These are phyloP conservation scores for Vaucheria bursata DNA, from an alignment of 352 stramenopile genomes.

Conservation along the genomic window DNA sequence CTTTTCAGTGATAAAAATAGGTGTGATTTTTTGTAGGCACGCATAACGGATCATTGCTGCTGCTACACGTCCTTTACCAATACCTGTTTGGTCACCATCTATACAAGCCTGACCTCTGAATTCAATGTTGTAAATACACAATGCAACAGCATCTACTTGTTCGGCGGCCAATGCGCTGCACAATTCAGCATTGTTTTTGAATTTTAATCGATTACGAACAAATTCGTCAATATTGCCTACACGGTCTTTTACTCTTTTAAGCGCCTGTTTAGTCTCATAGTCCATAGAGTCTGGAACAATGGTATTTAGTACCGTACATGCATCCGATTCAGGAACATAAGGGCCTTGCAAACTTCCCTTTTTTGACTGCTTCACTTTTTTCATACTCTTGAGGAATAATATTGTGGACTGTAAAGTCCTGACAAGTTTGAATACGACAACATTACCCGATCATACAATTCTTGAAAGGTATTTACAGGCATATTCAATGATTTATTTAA, in stretches of 20 bases:
- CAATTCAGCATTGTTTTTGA: neutral
- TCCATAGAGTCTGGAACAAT: neutral
- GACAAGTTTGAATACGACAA: neutral
- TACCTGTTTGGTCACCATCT: neutral
- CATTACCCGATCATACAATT: neutral
- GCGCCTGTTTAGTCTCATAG: neutral
- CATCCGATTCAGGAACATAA: neutral
- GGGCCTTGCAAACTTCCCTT: neutral
- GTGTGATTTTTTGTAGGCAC: neutral
- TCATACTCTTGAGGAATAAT: neutral
- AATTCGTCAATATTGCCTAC: conserved; percentile 1
- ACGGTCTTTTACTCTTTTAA: neutral
- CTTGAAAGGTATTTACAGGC: neutral
- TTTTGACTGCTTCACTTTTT: neutral
- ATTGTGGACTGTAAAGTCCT: neutral
- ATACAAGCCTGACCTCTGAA: neutral
- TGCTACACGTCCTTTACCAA: neutral
- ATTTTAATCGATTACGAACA: neutral
- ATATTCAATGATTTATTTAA: neutral
- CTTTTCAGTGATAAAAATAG: conserved; percentile 3
- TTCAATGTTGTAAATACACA: neutral
- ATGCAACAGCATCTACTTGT: neutral
- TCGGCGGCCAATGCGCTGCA: neutral
- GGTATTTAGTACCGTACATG: neutral
- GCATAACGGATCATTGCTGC: neutral